Evolutionary conservation across 75 land plant species (phyloP).

Genomic region (Cupressus sempervirens): DNA sequence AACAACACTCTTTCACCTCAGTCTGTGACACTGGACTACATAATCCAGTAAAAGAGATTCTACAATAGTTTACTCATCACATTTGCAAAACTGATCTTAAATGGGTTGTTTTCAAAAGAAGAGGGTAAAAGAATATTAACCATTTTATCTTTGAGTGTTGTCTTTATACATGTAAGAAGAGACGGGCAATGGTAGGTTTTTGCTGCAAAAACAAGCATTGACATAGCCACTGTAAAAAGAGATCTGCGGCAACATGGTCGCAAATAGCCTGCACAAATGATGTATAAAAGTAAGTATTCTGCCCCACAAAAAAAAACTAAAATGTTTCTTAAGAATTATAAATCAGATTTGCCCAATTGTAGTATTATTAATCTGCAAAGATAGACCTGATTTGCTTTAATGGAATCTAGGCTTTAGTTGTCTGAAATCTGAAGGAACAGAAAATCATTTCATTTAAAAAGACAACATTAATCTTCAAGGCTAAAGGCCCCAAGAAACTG

Average conservation of each 20-base stretch:
- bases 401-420: not conserved
- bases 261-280: constrained; percentile 41
- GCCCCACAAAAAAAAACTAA: not conserved
- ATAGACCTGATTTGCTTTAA: not conserved
- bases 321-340: not conserved
- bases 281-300: not conserved
- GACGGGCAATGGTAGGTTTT: constrained; percentile 67
- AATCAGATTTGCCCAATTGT: constrained; percentile 2
- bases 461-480: not conserved
- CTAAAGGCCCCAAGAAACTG: not conserved
- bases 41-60: not conserved
- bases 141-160: constrained; percentile 33
- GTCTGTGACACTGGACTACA: not conserved
- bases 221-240: constrained; percentile 69
- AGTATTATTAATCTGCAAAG: not conserved
- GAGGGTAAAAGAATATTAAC: constrained; percentile 31
- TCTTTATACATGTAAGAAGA: constrained; percentile 49
- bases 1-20: not conserved
- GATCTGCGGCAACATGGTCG: constrained; percentile 76
- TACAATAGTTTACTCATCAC: not conserved
- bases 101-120: not conserved
- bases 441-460: not conserved
- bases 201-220: constrained; percentile 83
- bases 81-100: not conserved
- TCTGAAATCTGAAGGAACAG: not conserved